Evolutionary conservation across 2,329 filamentous ascomycete species (phyloP), one percentile per base, ranked within the genome.

Genomic region (Talaromyces islandicus): DNA sequence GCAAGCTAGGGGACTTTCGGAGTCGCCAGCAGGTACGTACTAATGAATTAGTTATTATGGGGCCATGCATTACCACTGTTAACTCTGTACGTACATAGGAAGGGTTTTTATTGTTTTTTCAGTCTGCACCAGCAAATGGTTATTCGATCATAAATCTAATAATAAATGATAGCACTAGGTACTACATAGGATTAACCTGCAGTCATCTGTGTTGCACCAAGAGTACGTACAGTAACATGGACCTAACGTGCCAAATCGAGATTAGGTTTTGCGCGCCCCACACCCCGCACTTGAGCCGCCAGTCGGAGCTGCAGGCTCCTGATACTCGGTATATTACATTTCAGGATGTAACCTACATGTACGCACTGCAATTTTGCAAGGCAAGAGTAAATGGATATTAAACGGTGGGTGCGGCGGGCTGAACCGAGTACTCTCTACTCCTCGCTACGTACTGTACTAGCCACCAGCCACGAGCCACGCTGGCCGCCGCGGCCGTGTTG

Each of bases 231-330:
- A n/a, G n/a, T n/a, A n/a, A n/a, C 21, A 52, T n/a, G n/a, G n/a
- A 48, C 46, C 41, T 7, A 24, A 27, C 32, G 17, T 35, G 21
- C 54, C n/a, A 12, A 41, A 32, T 48, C 48, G 38, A 24, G 30
- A 48, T 30, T 43, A 57, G 56, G 17, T 24, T 35, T 32, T 11
- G 41, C 30, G 12, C 10, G 56, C 56, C 56, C 56, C 56, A 58
- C 56, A 58, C 56, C 56, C 56, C 56, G 56, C 56, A 58, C 56
- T 58, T 58, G 43, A 11, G 51, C 51, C 30, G 51, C 25, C 51
- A 53, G 51, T 53, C 51, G 25, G 27, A 19, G 51, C 51, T 53
- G 25, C 51, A 35, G 12, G 30, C 14, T 35, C 32, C 32, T 35
- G 30, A 11, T 9, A 9, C 30, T 30, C 10, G n/a, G n/a, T n/a